Evolutionary conservation across 2,329 filamentous ascomycete genomes (phyloP).

Genomic region (Parasarocladium wereldwijsianum): DNA sequence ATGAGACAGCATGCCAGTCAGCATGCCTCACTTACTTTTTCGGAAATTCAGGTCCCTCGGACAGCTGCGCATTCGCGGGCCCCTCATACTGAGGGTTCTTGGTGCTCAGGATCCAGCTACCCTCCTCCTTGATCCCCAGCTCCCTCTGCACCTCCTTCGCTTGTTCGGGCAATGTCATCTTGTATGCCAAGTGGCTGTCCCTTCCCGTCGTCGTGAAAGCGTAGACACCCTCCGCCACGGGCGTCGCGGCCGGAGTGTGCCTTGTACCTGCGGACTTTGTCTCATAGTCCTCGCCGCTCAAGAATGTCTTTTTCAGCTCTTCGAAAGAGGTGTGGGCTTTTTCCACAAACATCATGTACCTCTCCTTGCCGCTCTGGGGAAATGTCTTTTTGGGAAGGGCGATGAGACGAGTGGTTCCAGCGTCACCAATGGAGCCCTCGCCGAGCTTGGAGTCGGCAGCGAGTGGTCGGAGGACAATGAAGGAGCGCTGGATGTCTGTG

Average conservation of each 20-base stretch:
- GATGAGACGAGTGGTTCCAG: conserved; percentile 53
- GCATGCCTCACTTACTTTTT: conserved; percentile 50
- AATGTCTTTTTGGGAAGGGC: conserved; percentile 75
- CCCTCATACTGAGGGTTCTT: conserved; percentile 64
- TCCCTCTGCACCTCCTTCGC: conserved; percentile 60
- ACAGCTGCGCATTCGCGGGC: conserved; percentile 47
- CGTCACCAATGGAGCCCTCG: conserved; percentile 29
- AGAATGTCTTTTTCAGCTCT: conserved; percentile 58
- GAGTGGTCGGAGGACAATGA: conserved; percentile 65
- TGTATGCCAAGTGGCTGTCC: conserved; percentile 65
- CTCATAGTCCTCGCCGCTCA: conserved; percentile 51
- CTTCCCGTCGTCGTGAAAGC: conserved; percentile 59
- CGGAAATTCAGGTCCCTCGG: conserved; percentile 53
- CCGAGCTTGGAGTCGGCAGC: conserved; percentile 49
- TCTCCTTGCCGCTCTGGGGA: conserved; percentile 51
- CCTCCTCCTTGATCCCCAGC: conserved; percentile 55
- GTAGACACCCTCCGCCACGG: conserved; percentile 77
- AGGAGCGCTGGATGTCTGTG: conserved; percentile 61
- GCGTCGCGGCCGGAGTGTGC: conserved; percentile 53
- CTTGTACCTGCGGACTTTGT: conserved; percentile 63
- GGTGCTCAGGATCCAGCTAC: conserved; percentile 64
- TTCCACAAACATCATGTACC: conserved; percentile 74
- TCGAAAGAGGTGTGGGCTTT: conserved; percentile 52
- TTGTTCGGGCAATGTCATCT: conserved; percentile 58
- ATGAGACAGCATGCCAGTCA: no score